Base-by-base conservation (phyloP, 2,329 filamentous ascomycete species). In the Immersiporthe knoxdaviesiana region DNA sequence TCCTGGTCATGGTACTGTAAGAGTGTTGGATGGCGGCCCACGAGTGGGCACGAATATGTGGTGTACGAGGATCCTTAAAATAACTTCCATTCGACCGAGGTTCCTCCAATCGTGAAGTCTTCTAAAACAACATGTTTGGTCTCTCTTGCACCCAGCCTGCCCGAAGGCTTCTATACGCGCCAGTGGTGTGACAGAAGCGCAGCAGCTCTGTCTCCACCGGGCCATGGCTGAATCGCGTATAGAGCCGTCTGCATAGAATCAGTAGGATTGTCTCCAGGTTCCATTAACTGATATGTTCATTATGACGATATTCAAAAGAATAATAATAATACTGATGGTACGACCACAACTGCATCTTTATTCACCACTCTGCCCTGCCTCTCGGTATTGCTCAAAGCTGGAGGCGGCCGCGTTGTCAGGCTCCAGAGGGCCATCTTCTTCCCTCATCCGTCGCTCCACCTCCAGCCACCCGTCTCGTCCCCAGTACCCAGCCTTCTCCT, bases 401-500 rank as follows among this genome's bases (percentile, higher is more conserved):
- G 71, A 66, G 8, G 47, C 63, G 16, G 50, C 18, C n/a, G 58
- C 63, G 18, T 70, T 59, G 30, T 68, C 41, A 8, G 63, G 52
- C 27, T 68, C 60, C 37, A 62, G n/a, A 50, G 56, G 52, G 18
- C 75, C 76, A 58, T 89, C 86, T 75, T 93, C 91, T 70, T 91
- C 90, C 62, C 87, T 84, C 63, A 92, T 83, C 24, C 88, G 85
- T 61, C 89, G 84, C 75, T 93, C 90, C 71, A 93, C 83, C 77
- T 92, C 90, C 60, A 91, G 86, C 7, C 87, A 83, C 1, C 92
- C 87, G 18, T 92, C 91, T 71, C 92, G 90, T 1, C 90, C 90
- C 87, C 88, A 90, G 72, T 89, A 90, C 0, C 79, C 79, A 1
- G 83, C 83, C 78, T 85, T 88, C 74, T 89, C 89, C 32, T 84